phyloP scores from a whole-genome alignment of 2,329 filamentous ascomycete species.

The Diaporthe sp. region DNA sequence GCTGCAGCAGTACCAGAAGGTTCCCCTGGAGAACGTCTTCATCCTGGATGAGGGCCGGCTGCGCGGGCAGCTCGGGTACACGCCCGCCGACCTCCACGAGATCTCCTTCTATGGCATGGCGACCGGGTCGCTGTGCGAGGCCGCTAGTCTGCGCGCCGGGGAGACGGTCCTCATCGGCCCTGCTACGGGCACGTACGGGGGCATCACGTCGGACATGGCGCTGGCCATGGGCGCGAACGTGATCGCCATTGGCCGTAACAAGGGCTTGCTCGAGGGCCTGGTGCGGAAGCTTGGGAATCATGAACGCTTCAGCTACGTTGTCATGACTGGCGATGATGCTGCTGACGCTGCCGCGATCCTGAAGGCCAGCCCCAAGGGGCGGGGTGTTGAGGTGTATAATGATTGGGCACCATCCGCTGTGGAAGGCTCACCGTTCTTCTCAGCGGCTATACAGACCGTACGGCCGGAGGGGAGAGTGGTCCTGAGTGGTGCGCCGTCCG shows the following conservation, averaged over 20 bases:
- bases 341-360: neutral
- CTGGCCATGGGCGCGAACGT: slow-evolving; percentile 61
- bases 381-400: neutral
- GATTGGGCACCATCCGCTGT: neutral
- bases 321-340: neutral
- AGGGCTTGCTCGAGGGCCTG: slow-evolving; percentile 48
- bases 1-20: slow-evolving; percentile 15
- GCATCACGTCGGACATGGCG: slow-evolving; percentile 56
- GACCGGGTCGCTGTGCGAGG: slow-evolving; percentile 56
- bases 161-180: slow-evolving; percentile 58
- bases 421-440: neutral
- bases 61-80: slow-evolving; percentile 50
- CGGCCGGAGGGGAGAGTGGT: neutral
- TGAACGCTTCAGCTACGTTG: neutral
- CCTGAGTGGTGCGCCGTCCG: neutral
- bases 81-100: slow-evolving; percentile 51
- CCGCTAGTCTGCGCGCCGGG: slow-evolving; percentile 54
- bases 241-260: slow-evolving; percentile 60
- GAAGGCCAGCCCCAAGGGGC: neutral
- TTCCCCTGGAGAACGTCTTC: slow-evolving; percentile 47
- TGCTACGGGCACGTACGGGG: slow-evolving; percentile 58
- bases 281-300: slow-evolving; percentile 11
- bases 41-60: slow-evolving; percentile 45
- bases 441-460: neutral
- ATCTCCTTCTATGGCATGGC: slow-evolving; percentile 52